Evolutionary conservation across 306 rosid genomes (phyloP), one percentile per base, ranked within the genome.

Genomic region (Trifolium repens): DNA sequence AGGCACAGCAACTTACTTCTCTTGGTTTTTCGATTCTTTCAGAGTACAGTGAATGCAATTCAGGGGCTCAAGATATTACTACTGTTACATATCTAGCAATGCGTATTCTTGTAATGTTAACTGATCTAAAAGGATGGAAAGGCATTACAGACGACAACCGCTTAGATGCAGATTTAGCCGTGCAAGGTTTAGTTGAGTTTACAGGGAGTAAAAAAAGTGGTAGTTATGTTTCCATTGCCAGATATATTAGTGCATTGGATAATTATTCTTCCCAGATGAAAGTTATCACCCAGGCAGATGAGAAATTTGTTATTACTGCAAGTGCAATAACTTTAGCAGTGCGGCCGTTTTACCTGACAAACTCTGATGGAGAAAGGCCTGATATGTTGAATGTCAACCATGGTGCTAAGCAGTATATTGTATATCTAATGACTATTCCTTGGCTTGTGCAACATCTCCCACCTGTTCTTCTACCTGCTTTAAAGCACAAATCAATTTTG

Each of bases 281-380:
- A 55, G 77, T 27, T 75, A 70, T 61, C 19, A 53, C 73, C 77
- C 90, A 68, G 79, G 86, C 86, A 69, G 90, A 85, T 74, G 97
- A 91, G 16, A 60, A 16, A 4, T 81, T 94, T 85, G 79, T 94
- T 64, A 89, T 91, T 66, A 89, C 94, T 65, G 91, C 97, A 69
- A 94, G 97, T 83, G 85, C 93, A 63, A 82, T 94, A 78, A 94
- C 97, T 72, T 82, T 94, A 81, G 97, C 93, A 40, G 80, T 91
- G 66, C 92, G 91, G 75, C 97, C 98, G 54, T 87, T 91, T 81
- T 87, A 79, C 78, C 61, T 81, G 87, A 80, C 80, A 55, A 79
- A 69, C 75, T 77, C 70, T 69, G 86, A 85, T 76, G 59, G 61
- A 27, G 77, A 81, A 44, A 82, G 71, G 63, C 79, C 72, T 73